Percentiles rank a stretch among this genome's conserved stretches.
Evolutionary conservation across 2,329 filamentous ascomycete species (phyloP).

Genomic region (Aureobasidium sp.): DNA sequence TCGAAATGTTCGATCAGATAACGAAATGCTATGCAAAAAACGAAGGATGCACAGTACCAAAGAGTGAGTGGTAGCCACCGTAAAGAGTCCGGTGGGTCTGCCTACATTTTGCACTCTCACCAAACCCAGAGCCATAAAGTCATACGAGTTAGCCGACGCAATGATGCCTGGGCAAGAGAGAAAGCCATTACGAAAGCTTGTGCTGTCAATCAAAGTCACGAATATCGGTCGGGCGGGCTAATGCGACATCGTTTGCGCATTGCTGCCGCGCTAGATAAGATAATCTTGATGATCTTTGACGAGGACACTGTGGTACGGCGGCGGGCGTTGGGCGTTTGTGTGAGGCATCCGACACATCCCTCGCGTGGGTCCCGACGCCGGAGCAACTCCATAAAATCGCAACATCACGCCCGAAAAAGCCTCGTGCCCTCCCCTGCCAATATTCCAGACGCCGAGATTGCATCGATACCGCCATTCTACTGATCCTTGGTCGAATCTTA

Average conservation of each 20-base stretch:
- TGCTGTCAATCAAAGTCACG: not conserved
- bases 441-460: slow-evolving; percentile 8
- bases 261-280: slow-evolving; percentile 5
- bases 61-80: not conserved
- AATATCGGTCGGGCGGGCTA: not conserved
- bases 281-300: slow-evolving; percentile 9
- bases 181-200: slow-evolving; percentile 1
- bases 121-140: not conserved
- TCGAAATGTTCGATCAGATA: slow-evolving; percentile 1
- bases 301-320: not conserved
- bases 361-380: slow-evolving; percentile 6
- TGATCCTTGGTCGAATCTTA: slow-evolving; percentile 11
- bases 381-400: not conserved
- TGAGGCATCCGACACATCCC: not conserved
- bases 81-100: not conserved
- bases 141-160: slow-evolving; percentile 8
- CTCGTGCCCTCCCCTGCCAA: not conserved
- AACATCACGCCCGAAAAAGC: not conserved
- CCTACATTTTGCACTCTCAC: not conserved
- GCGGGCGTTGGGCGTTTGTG: not conserved
- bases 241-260: slow-evolving; percentile 7
- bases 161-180: not conserved
- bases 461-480: not conserved
- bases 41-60: not conserved
- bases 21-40: not conserved